Evolutionary conservation across 148 eudicot genomes (phyloP).

Genomic region (Chenopodium formosanum): DNA sequence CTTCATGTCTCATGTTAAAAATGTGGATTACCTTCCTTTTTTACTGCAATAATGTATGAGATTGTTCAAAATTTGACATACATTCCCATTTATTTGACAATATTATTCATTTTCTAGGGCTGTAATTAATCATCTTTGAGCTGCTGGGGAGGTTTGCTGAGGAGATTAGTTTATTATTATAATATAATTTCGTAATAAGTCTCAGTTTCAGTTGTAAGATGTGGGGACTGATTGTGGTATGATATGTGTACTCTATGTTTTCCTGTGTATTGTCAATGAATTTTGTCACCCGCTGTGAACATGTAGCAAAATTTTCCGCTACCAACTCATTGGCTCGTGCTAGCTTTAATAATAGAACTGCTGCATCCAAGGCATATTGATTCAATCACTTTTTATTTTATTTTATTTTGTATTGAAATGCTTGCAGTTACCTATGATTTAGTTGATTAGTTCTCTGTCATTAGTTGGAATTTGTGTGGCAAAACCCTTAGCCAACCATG

Average conservation of each 20-base stretch:
- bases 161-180: constrained; percentile 6
- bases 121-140: constrained; percentile 34
- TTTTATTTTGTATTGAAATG: not conserved
- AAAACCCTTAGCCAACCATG: not conserved
- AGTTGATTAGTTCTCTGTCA: not conserved
- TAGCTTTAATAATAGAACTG: not conserved
- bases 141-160: constrained; percentile 19
- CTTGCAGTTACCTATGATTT: not conserved
- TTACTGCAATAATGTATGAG: not conserved
- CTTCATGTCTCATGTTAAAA: not conserved
- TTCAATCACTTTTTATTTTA: not conserved
- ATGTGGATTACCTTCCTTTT: not conserved
- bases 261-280: not conserved
- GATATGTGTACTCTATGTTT: not conserved
- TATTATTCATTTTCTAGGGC: constrained; percentile 32
- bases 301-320: not conserved
- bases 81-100: constrained; percentile 10
- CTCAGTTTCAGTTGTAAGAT: not conserved
- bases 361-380: not conserved
- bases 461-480: not conserved
- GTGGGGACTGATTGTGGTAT: not conserved
- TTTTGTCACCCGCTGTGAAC: not conserved
- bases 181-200: not conserved
- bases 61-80: not conserved
- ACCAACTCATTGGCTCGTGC: not conserved